Evolutionary conservation across 768 basidiomycete species (phyloP).

Genomic region (Lentinus brumalis): DNA sequence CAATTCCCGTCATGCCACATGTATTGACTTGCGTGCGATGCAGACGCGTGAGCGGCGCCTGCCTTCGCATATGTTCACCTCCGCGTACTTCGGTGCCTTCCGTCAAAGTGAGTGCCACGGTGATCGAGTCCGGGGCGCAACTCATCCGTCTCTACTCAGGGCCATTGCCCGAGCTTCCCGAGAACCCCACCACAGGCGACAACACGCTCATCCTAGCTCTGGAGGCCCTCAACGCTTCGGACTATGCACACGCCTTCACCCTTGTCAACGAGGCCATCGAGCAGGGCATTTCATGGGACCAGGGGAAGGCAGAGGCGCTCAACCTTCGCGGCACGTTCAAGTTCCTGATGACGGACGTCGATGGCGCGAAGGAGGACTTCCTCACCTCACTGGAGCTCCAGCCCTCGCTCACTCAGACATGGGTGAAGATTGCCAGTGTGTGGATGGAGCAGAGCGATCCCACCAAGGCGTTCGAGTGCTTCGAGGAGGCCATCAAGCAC

Average conservation of each 20-base stretch:
- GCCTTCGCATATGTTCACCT: conserved; percentile 89
- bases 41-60: conserved; percentile 78
- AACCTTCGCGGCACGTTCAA: conserved; percentile 97
- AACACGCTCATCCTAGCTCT: conserved; percentile 78
- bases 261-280: conserved; percentile 84
- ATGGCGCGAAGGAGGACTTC: conserved; percentile 82
- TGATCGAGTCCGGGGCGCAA: not conserved
- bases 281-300: conserved; percentile 79
- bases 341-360: conserved; percentile 88
- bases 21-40: conserved; percentile 5
- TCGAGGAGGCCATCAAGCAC: conserved; percentile 83
- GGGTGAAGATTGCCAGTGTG: conserved; percentile 96
- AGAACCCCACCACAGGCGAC: conserved; percentile 77
- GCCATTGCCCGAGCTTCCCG: conserved; percentile 70
- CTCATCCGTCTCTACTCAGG: conserved; percentile 39
- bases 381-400: conserved; percentile 70
- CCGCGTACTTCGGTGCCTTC: conserved; percentile 97
- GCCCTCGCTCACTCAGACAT: conserved; percentile 77
- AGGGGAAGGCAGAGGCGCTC: conserved; percentile 81
- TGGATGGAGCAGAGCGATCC: conserved; percentile 94
- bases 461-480: conserved; percentile 82
- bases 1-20: not conserved
- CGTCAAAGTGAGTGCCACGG: conserved; percentile 63
- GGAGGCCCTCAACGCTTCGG: conserved; percentile 79
- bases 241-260: conserved; percentile 80